Percentiles rank a stretch among this genome's conserved stretches.
These are phyloP conservation scores for Lactarius sanguifluus DNA, from an alignment of 768 basidiomycete genomes.

Conservation along the genomic window DNA sequence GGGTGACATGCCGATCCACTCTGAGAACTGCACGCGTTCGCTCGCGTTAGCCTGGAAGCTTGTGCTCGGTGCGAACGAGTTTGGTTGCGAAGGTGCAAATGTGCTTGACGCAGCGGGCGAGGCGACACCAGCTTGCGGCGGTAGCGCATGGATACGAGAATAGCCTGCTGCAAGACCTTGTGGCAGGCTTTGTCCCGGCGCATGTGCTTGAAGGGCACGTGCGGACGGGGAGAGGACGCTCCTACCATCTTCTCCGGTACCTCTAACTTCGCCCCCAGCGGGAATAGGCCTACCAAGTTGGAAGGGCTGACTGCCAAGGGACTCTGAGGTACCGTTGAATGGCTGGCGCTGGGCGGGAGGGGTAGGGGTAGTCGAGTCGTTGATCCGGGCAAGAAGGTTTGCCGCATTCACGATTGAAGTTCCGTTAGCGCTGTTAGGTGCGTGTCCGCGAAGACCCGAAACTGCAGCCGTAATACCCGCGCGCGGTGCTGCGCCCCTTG, in stretches of 20 bases:
- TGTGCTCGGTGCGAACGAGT: constrained; percentile 33
- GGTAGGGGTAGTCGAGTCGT: constrained; percentile 22
- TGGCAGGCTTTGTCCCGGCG: constrained; percentile 87
- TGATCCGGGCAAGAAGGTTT: constrained; percentile 31
- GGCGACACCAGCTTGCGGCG: constrained; percentile 38
- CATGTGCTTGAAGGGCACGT: constrained; percentile 81
- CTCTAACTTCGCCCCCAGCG: constrained; percentile 30
- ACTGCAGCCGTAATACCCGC: constrained; percentile 30
- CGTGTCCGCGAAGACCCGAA: constrained; percentile 29
- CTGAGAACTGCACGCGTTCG: constrained; percentile 30
- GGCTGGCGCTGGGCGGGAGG: constrained; percentile 30
- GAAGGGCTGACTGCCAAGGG: constrained; percentile 42
- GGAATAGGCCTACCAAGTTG: constrained; percentile 40
- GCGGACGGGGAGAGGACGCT: constrained; percentile 61
- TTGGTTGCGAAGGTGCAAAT: constrained; percentile 33
- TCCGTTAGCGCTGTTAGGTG: constrained; percentile 21
- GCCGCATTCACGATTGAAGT: constrained; percentile 27
- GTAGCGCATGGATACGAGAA: constrained; percentile 80
- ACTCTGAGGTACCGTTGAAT: constrained; percentile 36
- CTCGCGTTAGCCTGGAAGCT: constrained; percentile 32
- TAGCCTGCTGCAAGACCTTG: constrained; percentile 91
- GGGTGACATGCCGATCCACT: constrained; percentile 38
- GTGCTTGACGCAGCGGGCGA: constrained; percentile 40
- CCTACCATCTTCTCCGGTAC: constrained; percentile 34
- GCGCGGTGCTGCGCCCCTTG: constrained; percentile 43